These are phyloP conservation scores for Talaromyces liani DNA, from an alignment of 495 filamentous ascomycete species.

Conservation along the genomic window DNA sequence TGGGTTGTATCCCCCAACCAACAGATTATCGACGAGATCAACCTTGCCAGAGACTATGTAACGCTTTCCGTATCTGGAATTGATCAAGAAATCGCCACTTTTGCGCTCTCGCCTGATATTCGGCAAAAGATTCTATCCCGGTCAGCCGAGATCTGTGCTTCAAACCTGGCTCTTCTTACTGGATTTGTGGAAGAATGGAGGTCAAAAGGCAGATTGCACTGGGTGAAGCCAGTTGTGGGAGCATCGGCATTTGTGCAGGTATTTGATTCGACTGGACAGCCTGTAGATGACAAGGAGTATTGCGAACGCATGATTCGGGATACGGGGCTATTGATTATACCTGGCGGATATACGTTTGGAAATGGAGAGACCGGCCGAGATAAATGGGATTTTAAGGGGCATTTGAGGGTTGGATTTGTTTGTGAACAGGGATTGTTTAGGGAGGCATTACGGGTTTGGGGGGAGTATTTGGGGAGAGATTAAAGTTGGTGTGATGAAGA, in stretches of 20 bases:
- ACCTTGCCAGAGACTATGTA: conserved; percentile 59
- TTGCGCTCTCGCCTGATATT: conserved; percentile 36
- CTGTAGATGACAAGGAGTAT: not conserved
- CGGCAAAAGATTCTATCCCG: not conserved
- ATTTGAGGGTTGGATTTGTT: not conserved
- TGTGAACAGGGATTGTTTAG: not conserved
- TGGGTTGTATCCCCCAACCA: conserved; percentile 57
- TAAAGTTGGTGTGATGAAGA: too few species aligned
- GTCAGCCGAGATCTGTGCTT: not conserved
- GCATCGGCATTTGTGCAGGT: not conserved
- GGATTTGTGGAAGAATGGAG: not conserved
- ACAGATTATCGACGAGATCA: conserved; percentile 47
- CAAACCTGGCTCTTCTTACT: not conserved
- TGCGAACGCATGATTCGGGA: not conserved
- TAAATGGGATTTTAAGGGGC: not conserved
- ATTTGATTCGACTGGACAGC: not conserved
- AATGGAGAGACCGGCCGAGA: not conserved
- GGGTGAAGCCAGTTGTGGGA: not conserved
- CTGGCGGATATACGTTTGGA: not conserved
- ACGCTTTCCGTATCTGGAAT: conserved; percentile 65
- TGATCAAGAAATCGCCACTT: conserved; percentile 61
- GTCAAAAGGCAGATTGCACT: not conserved
- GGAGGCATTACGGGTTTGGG: not conserved
- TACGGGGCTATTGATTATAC: not conserved
- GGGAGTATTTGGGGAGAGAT: not conserved